Base-by-base conservation (phyloP, 805 yeast genomes). In the Metschnikowia baotianmanensis region DNA sequence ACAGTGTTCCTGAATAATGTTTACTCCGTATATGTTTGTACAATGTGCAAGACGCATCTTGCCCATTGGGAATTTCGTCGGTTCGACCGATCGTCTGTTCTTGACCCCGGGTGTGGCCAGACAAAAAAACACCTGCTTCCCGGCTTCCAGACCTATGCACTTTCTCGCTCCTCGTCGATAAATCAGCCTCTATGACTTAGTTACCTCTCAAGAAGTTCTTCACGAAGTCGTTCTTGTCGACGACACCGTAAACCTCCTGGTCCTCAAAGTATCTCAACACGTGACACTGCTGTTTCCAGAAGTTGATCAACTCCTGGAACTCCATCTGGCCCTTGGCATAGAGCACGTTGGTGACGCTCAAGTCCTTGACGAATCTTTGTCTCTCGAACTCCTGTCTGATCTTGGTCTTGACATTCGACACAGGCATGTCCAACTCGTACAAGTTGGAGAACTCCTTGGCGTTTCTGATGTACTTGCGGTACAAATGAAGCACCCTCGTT, bases 321-420 rank as follows among this genome's bases (percentile, higher is more conserved):
- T 87, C 96, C 93, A 85, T 85, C 57, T 85, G 89, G 6, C 91
- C 95, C 69, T 86, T 84, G 68, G 85, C 80, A 51, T 78, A 78
- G 43, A 87, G 70, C 13, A 84, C 74, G 63, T 86, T 87, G 48
- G 75, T 72, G 33, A 83, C 77, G 24, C 78, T 77, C 50, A 82
- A 61, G 56, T 83, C 87, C 38, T 69, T 68, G 38, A 86, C 87
- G 58, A 71, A 86, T 57, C 95, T 74, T 57, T 86, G 76, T 69
- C 95, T 82, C 65, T 87, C 96, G 53, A 87, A 87, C 64, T 87
- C 93, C 64, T 86, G 93, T 74, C 96, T 80, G 51, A 87, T 76
- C 67, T 83, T 85, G 42, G 95, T 85, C 63, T 87, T 81, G 43
- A 86, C 82, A 46, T 78, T 75, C 28, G 91, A 80, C 9, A 83